Evolutionary conservation across 345 rosid genomes (phyloP), one percentile per base, ranked within the genome.

Genomic region (Bruguiera gymnorhiza): DNA sequence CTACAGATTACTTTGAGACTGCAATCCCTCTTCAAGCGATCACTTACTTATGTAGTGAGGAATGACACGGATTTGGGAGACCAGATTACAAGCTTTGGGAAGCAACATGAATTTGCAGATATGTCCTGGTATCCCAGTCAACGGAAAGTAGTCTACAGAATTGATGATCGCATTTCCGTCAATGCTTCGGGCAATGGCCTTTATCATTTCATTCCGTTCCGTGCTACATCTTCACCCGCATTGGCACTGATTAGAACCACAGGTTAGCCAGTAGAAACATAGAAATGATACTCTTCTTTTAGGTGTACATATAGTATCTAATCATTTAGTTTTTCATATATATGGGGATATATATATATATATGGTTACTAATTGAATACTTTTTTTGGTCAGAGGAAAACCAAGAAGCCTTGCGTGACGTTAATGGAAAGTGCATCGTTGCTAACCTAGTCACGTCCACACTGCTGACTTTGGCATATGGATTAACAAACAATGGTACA

Each of bases 61-160:
- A 70, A 71, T 27, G 96, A 92, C 58, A 31, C 32, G 7, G 81
- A 83, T 50, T 77, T 89, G 16, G 87, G 68, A 39, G 94, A 87
- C 37, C 57, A 76, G 65, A 85, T 77, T 0, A 46, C 60, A 6
- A 77, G 24, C 61, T 92, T 88, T 31, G 98, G 94, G 0, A 26
- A 32, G 5, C 63, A 74, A 65, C 92, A 92, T 23, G 97, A 92
- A 71, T 92, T 89, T 66, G 90, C 88, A 6, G 93, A 89, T 78
- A 78, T 89, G 3, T 5, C 67, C 8, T 89, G 93, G 97, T 84
- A 85, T 21, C 97, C 97, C 0, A 84, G 82, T 62, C 96, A 86
- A 71, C 80, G 72, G 53, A 82, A 79, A 68, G 96, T 81, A 0
- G 78, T 86, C 31, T 89, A 86, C 52, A 76, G 94, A 62, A 51